Percentiles rank a stretch among this genome's conserved stretches.
Evolutionary conservation across 1,139 yeast species (phyloP).

Genomic region (Torulaspora pretoriensis): DNA sequence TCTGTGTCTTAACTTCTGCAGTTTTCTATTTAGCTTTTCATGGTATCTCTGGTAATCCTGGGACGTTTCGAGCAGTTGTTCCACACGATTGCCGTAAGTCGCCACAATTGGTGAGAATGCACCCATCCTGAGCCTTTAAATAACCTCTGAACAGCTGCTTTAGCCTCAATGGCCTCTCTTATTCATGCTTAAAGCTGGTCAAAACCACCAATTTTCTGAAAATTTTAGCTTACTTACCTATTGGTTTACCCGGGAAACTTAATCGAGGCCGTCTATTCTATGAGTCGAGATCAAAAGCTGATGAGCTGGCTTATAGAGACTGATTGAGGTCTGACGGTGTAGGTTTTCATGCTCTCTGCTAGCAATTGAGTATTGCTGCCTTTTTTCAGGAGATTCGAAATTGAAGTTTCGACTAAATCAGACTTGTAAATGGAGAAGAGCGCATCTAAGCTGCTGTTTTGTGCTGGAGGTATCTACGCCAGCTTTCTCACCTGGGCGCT

Average conservation of each 20-base stretch:
- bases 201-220: too few relatives aligned
- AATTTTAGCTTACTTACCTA: neutral
- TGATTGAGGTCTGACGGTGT: neutral
- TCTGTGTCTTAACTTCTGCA: conserved; percentile 32
- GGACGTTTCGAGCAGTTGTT: conserved; percentile 32
- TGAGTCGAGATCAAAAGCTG: too few relatives aligned
- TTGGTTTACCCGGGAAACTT: too few relatives aligned
- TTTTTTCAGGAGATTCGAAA: neutral
- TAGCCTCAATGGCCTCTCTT: neutral
- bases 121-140: conserved; percentile 16
- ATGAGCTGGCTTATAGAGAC: neutral
- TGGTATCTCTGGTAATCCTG: conserved; percentile 33
- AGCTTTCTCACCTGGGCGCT: conserved; percentile 90
- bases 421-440: conserved; percentile 4
- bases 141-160: neutral
- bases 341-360: neutral
- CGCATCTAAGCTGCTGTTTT: conserved; percentile 41
- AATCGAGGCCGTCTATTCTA: too few relatives aligned
- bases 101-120: conserved; percentile 33
- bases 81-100: conserved; percentile 33
- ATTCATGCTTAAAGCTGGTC: neutral
- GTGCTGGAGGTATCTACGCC: conserved; percentile 72
- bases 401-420: neutral
- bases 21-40: conserved; percentile 31
- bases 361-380: neutral